These are phyloP conservation scores for Cladosporium halotolerans DNA, from an alignment of 2,329 filamentous ascomycete species.

Conservation along the genomic window DNA sequence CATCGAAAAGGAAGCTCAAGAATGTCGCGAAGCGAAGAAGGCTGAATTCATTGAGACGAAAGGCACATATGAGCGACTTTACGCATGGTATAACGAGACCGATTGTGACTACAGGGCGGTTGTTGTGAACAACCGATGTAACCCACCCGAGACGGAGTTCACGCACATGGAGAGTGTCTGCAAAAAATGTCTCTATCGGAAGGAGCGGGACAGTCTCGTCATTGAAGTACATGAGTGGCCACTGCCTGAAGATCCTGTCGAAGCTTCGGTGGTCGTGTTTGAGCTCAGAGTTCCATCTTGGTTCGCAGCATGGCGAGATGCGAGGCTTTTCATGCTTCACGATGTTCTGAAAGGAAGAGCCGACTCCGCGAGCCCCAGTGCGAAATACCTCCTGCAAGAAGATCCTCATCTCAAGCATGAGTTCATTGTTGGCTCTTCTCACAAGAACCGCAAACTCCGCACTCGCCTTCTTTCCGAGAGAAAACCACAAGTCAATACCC, in stretches of 20 bases:
- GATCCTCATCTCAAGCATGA: slow-evolving; percentile 13
- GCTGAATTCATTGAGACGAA: slow-evolving; percentile 33
- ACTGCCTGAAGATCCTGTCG: slow-evolving; percentile 35
- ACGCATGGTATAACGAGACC: not conserved
- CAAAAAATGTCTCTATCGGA: slow-evolving; percentile 38
- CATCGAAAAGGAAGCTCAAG: slow-evolving; percentile 32
- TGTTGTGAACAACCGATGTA: slow-evolving; percentile 14
- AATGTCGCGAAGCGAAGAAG: slow-evolving; percentile 29
- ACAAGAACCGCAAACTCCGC: not conserved
- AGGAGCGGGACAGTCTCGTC: slow-evolving; percentile 32
- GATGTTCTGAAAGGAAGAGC: slow-evolving; percentile 15
- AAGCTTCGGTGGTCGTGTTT: slow-evolving; percentile 45
- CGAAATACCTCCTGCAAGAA: slow-evolving; percentile 8
- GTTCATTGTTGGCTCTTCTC: not conserved
- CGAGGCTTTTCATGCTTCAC: slow-evolving; percentile 16
- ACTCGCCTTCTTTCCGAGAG: slow-evolving; percentile 40
- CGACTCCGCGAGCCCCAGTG: not conserved
- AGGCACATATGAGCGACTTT: slow-evolving; percentile 34
- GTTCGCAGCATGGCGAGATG: slow-evolving; percentile 47
- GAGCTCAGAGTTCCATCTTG: slow-evolving; percentile 44
- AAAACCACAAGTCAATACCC: slow-evolving; percentile 44
- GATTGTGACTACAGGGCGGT: slow-evolving; percentile 11
- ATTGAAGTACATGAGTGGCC: slow-evolving; percentile 48
- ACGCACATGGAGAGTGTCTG: slow-evolving; percentile 31
- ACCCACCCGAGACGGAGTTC: slow-evolving; percentile 27